These are phyloP conservation scores for Fusarium brachygibbosum DNA, from an alignment of 2,329 filamentous ascomycete genomes.

Conservation along the genomic window DNA sequence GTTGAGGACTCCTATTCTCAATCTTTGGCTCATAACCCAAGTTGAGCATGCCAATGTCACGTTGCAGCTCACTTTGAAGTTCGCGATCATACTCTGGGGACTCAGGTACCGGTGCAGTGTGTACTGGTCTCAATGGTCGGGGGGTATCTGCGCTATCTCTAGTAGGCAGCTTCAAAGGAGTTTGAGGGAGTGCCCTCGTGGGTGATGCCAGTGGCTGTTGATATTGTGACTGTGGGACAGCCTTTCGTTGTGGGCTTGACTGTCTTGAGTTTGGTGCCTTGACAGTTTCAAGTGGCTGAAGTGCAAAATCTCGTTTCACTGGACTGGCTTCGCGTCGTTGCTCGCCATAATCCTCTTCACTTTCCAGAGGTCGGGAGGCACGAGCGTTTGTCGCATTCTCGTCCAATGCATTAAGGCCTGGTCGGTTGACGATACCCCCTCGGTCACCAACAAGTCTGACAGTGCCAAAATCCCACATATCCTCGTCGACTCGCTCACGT, in stretches of 20 bases:
- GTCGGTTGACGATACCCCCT: conserved; percentile 67
- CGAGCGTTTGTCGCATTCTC: conserved; percentile 85
- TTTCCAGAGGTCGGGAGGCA: conserved; percentile 66
- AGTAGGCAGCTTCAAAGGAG: conserved; percentile 50
- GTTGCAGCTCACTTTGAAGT: conserved; percentile 73
- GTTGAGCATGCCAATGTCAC: conserved; percentile 71
- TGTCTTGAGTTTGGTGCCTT: conserved; percentile 69
- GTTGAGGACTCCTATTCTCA: conserved; percentile 30
- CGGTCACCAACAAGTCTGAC: conserved; percentile 83
- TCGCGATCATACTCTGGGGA: conserved; percentile 73
- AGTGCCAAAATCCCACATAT: conserved; percentile 99
- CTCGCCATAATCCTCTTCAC: conserved; percentile 65
- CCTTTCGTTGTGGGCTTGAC: conserved; percentile 71
- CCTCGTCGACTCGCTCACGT: conserved; percentile 75
- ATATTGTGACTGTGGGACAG: conserved; percentile 54
- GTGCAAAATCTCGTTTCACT: conserved; percentile 64
- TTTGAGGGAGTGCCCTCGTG: conserved; percentile 69
- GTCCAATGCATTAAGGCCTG: conserved; percentile 78
- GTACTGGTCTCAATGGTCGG: conserved; percentile 61
- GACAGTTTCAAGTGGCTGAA: conserved; percentile 66
- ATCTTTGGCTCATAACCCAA: conserved; percentile 53
- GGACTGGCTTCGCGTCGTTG: conserved; percentile 65
- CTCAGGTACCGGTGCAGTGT: conserved; percentile 61
- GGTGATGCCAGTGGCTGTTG: conserved; percentile 60
- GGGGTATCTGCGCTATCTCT: conserved; percentile 62